These are phyloP conservation scores for Farysia itapuensis DNA, from an alignment of 1,284 basidiomycete genomes.

Conservation along the genomic window DNA sequence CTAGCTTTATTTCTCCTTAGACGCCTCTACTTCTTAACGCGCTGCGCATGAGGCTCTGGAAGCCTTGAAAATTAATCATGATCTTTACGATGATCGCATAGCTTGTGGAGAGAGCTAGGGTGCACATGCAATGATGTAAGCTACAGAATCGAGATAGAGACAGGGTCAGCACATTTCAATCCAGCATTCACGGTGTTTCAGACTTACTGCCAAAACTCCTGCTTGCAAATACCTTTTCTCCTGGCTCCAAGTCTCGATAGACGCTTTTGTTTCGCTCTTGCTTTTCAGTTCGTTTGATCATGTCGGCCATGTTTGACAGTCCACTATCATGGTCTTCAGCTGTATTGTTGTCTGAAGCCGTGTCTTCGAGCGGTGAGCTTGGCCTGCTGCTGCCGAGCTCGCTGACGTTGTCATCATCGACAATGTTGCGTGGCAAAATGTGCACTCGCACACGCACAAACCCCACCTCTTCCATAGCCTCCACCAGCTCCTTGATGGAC, in stretches of 20 bases:
- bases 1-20: too few relatives aligned
- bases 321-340: constrained; percentile 5
- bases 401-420: constrained; percentile 4
- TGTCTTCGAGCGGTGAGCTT: too few relatives aligned
- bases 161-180: background rate
- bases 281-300: constrained; percentile 35
- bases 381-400: too few relatives aligned
- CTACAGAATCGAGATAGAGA: background rate
- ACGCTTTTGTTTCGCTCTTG: constrained; percentile 31
- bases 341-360: background rate
- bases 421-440: constrained; percentile 35
- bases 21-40: too few relatives aligned
- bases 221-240: constrained; percentile 42
- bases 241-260: constrained; percentile 18
- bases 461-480: constrained; percentile 49
- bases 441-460: constrained; percentile 38
- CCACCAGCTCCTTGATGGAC: constrained; percentile 40
- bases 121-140: constrained; percentile 23
- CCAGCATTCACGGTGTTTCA: background rate
- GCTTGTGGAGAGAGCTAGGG: constrained; percentile 1
- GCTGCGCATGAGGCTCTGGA: too few relatives aligned
- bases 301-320: constrained; percentile 12
- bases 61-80: too few relatives aligned
- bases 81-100: too few relatives aligned
- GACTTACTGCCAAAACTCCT: constrained; percentile 39